Evolutionary conservation across 345 rosid species (phyloP).

Genomic region (Salix udensis): DNA sequence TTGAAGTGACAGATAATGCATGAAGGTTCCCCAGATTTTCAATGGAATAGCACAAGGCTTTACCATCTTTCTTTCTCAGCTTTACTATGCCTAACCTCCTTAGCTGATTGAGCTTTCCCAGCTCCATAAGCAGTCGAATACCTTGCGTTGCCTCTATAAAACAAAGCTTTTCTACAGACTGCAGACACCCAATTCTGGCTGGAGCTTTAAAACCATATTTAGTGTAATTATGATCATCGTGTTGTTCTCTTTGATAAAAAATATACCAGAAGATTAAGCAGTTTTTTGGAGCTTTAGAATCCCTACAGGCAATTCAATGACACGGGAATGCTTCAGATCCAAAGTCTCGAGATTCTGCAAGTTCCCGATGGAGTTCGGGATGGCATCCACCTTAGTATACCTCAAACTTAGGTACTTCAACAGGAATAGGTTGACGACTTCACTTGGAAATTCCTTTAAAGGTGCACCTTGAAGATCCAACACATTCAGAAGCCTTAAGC

Average conservation of each 20-base stretch:
- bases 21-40: conserved; percentile 18
- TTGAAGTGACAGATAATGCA: conserved; percentile 14
- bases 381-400: background rate
- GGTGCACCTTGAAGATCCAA: no score
- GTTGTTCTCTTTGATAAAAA: background rate
- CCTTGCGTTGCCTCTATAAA: conserved; percentile 18
- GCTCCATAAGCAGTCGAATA: background rate
- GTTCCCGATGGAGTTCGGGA: conserved; percentile 6
- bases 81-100: conserved; percentile 21
- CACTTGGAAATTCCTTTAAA: no score
- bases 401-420: background rate
- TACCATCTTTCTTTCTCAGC: conserved; percentile 17
- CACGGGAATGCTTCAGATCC: conserved; percentile 7
- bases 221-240: background rate
- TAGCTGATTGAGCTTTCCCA: conserved; percentile 17
- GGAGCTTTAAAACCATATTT: conserved; percentile 10
- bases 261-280: conserved; percentile 11
- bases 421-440: no score
- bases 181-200: conserved; percentile 1
- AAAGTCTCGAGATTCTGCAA: conserved; percentile 7
- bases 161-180: conserved; percentile 19
- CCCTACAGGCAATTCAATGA: conserved; percentile 3
- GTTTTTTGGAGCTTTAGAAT: conserved; percentile 12
- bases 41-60: conserved; percentile 20
- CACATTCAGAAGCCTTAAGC: no score